Base-by-base conservation (phyloP, 2,329 filamentous ascomycete genomes). In the Aspergillus pseudoviridinutans region DNA sequence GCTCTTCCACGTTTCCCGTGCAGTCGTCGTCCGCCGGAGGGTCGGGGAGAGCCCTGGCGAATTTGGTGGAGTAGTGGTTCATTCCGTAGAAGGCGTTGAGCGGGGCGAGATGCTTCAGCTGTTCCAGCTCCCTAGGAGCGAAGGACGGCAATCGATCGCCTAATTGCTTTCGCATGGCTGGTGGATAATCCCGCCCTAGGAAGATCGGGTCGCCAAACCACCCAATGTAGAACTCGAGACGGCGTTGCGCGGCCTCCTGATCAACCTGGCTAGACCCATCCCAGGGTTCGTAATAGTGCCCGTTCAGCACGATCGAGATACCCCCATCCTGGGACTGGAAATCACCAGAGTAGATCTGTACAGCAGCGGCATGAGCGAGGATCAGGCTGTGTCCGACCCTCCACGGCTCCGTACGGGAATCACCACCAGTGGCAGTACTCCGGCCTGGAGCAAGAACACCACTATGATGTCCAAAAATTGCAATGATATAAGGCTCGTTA, bases 201-300 rank as follows among this genome's bases (percentile, higher is more conserved):
- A 71, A 77, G 25, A 74, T 65, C 0, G 75, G 75, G 35, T 76
- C 67, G 3, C 66, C 71, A 59, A 77, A 79, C 70, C 73, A 76
- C 17, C 70, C 76, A 58, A 68, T 61, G 42, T 66, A 62, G 49
- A 68, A 68, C 24, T 59, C 54, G 6, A 61, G 56, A 24, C 64
- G 60, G 35, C 62, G 62, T 25, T 65, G 57, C 7, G 64, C 62
- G 4, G 65, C 64, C 1, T 56, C 64, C 20, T 59, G 49, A 42
- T 68, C 60, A 3, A 47, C 50, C 10, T 51, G 32, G 27, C 57
- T 61, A 4, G 55, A 49, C 3, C 53, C 38, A 50, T 67, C 60
- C 51, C 58, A 61, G 2, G 74, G 72, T 70, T 72, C 57, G 71
- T 64, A 27, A 62, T 69, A 61, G 74, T 76, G 47, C 4, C 54